Conservation (phyloP, 345 rosid species). For the Hibiscus tridactylites region DNA sequence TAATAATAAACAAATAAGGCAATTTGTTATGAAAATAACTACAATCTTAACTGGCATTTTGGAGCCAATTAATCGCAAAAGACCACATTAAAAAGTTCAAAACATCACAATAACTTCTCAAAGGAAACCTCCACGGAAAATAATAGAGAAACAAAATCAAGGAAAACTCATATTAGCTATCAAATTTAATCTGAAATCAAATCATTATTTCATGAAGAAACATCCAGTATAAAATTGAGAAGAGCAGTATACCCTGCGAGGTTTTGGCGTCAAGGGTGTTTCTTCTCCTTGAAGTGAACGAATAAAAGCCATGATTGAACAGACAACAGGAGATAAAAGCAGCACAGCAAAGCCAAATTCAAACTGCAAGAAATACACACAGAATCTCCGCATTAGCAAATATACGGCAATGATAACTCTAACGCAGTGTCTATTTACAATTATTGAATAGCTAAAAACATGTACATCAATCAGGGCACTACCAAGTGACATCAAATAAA, state of each 20-base stretch:
- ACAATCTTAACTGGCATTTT: background rate
- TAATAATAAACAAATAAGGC: background rate
- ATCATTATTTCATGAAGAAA: background rate
- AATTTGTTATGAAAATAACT: background rate
- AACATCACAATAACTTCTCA: conserved; percentile 7
- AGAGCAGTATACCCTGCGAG: conserved; percentile 67
- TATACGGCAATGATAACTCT: background rate
- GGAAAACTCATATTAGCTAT: background rate
- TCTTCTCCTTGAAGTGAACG: conserved; percentile 90
- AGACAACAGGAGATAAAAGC: conserved; percentile 88
- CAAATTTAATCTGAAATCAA: conserved; percentile 2
- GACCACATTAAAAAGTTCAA: background rate
- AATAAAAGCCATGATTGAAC: conserved; percentile 97
- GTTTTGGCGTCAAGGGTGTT: conserved; percentile 76
- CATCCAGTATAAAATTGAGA: conserved; percentile 3
- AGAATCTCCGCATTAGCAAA: conserved; percentile 6
- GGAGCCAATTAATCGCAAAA: background rate
- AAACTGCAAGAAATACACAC: conserved; percentile 46
- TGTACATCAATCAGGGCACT: background rate
- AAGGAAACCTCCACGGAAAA: background rate
- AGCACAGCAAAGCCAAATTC: conserved; percentile 94
- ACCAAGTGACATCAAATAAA: conserved; percentile 6
- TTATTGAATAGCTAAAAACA: background rate
- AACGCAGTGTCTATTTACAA: background rate
- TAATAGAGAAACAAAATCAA: background rate